Evolutionary conservation across 345 rosid genomes (phyloP).

Genomic region (Limnanthes douglasii): DNA sequence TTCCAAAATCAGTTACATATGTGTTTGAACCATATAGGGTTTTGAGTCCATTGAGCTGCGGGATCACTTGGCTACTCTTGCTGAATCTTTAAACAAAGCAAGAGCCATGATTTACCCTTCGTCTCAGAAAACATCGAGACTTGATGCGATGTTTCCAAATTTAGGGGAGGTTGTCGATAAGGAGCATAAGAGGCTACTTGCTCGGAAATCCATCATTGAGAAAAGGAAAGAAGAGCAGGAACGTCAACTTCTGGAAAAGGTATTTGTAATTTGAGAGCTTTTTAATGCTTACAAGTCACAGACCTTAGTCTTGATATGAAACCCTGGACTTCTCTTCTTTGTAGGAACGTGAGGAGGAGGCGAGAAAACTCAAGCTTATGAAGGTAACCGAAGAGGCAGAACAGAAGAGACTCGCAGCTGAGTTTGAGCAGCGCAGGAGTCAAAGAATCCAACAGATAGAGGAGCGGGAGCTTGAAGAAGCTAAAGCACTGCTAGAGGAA

Average conservation of each 20-base stretch:
- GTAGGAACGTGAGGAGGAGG: constrained; percentile 90
- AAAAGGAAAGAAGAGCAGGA: constrained; percentile 97
- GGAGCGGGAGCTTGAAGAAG: constrained; percentile 84
- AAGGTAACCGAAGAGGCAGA: constrained; percentile 90
- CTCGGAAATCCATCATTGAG: constrained; percentile 88
- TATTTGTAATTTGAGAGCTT: constrained; percentile 26
- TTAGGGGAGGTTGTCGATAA: constrained; percentile 72
- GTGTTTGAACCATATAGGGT: no score
- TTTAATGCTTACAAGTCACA: not conserved
- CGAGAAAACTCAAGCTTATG: constrained; percentile 57
- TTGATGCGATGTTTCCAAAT: constrained; percentile 55
- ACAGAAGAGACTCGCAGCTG: constrained; percentile 79
- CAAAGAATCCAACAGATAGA: constrained; percentile 74
- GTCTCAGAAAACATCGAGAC: constrained; percentile 50
- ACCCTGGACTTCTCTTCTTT: constrained; percentile 5
- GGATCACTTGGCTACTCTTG: constrained; percentile 53
- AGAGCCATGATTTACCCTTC: constrained; percentile 64
- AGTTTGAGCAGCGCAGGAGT: constrained; percentile 53
- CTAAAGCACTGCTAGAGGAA: constrained; percentile 68
- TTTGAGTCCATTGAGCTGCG: constrained; percentile 77
- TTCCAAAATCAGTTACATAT: no score
- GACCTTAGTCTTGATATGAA: not conserved
- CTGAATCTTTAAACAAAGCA: constrained; percentile 70
- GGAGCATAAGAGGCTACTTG: constrained; percentile 89
- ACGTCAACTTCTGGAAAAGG: constrained; percentile 85